Conservation (phyloP, 148 eudicot genomes). For the Rhododendron griersonianum region DNA sequence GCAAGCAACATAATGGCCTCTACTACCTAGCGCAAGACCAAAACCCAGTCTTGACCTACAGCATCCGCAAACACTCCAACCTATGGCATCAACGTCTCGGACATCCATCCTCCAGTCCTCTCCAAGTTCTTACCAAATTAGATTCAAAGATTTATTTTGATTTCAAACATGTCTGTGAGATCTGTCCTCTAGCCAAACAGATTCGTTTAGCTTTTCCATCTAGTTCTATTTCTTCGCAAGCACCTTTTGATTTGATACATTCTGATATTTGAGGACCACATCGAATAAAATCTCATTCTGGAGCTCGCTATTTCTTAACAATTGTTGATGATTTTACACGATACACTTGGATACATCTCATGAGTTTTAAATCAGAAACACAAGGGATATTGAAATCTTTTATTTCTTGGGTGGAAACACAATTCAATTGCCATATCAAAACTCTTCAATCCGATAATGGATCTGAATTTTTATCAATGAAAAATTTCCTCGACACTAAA, state of each 20-base stretch:
- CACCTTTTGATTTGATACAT: not conserved
- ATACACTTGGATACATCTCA: conserved; percentile 10
- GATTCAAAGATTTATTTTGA: not conserved
- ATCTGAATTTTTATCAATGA: not conserved
- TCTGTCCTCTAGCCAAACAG: not conserved
- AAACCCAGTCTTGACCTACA: not conserved
- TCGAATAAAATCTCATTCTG: not conserved
- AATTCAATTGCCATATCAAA: not conserved
- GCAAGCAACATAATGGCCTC: no score
- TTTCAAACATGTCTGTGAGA: not conserved
- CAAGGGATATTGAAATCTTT: not conserved
- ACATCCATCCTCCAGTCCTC: not conserved
- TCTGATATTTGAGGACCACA: not conserved
- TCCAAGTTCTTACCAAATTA: not conserved
- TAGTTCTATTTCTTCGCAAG: not conserved
- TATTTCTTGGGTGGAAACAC: not conserved
- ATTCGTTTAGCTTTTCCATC: not conserved
- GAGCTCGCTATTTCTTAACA: not conserved
- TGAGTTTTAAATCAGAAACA: not conserved
- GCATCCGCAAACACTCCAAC: not conserved
- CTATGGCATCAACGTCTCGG: not conserved
- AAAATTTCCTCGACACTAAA: not conserved
- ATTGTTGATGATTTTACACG: conserved; percentile 10
- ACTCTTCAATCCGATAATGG: not conserved
- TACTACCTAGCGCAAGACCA: no score